These are phyloP conservation scores for Ceriops tagal DNA, from an alignment of 345 rosid genomes.

Conservation along the genomic window DNA sequence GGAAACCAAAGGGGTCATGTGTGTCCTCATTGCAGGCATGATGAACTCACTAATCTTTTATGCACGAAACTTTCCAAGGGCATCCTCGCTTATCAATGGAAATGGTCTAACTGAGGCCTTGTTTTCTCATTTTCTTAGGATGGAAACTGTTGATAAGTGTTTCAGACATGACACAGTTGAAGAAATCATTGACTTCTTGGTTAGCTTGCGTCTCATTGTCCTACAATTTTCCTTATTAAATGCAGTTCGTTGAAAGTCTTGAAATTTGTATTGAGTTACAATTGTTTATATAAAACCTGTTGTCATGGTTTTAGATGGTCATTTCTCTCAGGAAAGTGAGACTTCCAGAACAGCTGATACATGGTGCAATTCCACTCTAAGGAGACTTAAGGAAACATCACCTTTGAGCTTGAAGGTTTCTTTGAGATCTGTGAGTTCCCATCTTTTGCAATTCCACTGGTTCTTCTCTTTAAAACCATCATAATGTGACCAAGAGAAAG, in stretches of 20 bases:
- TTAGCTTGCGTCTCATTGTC: conserved; percentile 30
- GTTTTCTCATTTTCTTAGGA: conserved; percentile 39
- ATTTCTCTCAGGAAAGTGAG: conserved; percentile 50
- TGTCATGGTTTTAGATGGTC: conserved; percentile 14
- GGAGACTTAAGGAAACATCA: conserved; percentile 68
- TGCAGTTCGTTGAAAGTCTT: too few relatives aligned
- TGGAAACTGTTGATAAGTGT: conserved; percentile 63
- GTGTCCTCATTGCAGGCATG: not conserved
- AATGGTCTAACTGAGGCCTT: conserved; percentile 1
- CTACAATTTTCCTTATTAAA: not conserved
- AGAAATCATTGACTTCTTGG: conserved; percentile 80
- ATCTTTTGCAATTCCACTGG: not conserved
- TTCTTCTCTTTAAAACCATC: not conserved
- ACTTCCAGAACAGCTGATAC: conserved; percentile 50
- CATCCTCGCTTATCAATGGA: not conserved
- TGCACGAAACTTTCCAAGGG: not conserved
- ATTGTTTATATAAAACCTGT: not conserved
- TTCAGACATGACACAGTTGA: conserved; percentile 79
- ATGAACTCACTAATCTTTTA: not conserved
- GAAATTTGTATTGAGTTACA: not conserved
- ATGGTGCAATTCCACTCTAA: conserved; percentile 64
- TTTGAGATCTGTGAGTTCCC: conserved; percentile 75
- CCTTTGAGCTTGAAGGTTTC: conserved; percentile 91
- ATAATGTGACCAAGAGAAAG: conserved; percentile 3
- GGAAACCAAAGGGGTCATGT: not conserved